These are phyloP conservation scores for Jaminaea rosea DNA, from an alignment of 1,284 basidiomycete genomes.

Conservation along the genomic window DNA sequence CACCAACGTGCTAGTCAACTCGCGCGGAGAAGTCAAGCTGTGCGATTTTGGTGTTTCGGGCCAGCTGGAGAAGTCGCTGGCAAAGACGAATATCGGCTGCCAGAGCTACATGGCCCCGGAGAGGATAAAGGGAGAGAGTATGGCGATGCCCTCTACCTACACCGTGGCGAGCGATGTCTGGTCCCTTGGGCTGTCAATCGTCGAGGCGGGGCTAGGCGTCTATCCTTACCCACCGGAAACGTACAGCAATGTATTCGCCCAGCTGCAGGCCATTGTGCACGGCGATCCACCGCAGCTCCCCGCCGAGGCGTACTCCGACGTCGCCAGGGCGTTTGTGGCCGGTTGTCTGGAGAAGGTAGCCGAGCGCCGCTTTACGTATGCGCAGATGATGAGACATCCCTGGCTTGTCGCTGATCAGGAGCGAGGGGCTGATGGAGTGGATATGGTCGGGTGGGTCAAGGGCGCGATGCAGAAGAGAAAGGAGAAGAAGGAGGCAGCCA, in stretches of 20 bases:
- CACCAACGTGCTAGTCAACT: slow-evolving; percentile 88
- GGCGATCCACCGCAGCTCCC: slow-evolving; percentile 83
- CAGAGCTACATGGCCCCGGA: slow-evolving; percentile 99
- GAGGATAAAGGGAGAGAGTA: slow-evolving; percentile 86
- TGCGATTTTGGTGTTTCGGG: slow-evolving; percentile 98
- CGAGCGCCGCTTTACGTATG: slow-evolving; percentile 72
- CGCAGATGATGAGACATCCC: slow-evolving; percentile 69
- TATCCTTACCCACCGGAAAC: slow-evolving; percentile 99
- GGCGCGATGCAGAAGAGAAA: slow-evolving; percentile 13
- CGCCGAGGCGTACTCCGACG: slow-evolving; percentile 35
- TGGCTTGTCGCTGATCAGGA: slow-evolving; percentile 54
- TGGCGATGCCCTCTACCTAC: slow-evolving; percentile 76
- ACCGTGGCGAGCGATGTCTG: slow-evolving; percentile 95
- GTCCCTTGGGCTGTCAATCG: slow-evolving; percentile 91
- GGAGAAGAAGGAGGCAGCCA: slow-evolving; percentile 3
- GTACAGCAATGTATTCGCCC: slow-evolving; percentile 91
- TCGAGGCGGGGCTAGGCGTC: slow-evolving; percentile 80
- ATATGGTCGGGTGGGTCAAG: slow-evolving; percentile 46
- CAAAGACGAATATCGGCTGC: slow-evolving; percentile 97
- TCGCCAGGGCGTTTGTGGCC: slow-evolving; percentile 43
- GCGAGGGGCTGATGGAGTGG: slow-evolving; percentile 35
- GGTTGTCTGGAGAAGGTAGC: slow-evolving; percentile 45
- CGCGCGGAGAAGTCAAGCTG: slow-evolving; percentile 79
- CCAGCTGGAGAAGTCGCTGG: slow-evolving; percentile 87
- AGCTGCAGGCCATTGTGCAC: slow-evolving; percentile 89